These are phyloP conservation scores for Coemansia asiatica DNA, from an alignment of 192 early-diverging fungal genomes.

Conservation along the genomic window DNA sequence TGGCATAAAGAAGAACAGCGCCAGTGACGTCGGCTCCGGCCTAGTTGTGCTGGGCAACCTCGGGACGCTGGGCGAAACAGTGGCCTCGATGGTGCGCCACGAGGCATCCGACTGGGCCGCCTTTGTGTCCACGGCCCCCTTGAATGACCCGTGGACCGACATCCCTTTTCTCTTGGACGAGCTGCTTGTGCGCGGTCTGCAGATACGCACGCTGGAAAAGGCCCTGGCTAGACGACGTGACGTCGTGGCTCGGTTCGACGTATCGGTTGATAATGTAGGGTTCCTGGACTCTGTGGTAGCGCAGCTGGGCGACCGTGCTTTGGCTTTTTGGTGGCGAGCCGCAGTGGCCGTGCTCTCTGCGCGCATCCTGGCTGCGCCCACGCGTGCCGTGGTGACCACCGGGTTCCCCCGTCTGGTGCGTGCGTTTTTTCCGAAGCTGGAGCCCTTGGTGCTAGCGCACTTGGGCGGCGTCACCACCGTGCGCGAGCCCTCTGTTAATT, in stretches of 20 bases:
- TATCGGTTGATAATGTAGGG: background rate
- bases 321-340: constrained; percentile 46
- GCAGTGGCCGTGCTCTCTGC: constrained; percentile 23
- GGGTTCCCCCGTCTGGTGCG: constrained; percentile 36
- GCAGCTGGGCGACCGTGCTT: constrained; percentile 19
- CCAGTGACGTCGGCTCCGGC: constrained; percentile 32
- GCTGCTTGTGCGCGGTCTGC: constrained; percentile 21
- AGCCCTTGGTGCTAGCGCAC: constrained; percentile 15
- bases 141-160: constrained; percentile 14
- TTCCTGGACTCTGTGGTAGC: constrained; percentile 20
- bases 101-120: constrained; percentile 10
- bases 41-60: constrained; percentile 33
- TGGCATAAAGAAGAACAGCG: constrained; percentile 29
- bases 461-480: constrained; percentile 26
- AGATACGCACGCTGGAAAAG: constrained; percentile 37
- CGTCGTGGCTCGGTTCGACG: constrained; percentile 29
- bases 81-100: constrained; percentile 12
- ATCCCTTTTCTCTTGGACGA: constrained; percentile 21
- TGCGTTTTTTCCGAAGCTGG: constrained; percentile 34
- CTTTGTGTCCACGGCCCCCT: constrained; percentile 7
- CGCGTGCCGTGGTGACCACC: constrained; percentile 15
- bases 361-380: constrained; percentile 9
- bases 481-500: background rate
- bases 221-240: constrained; percentile 35
- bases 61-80: constrained; percentile 15